Evolutionary conservation across 2,329 filamentous ascomycete species (phyloP).

Genomic region (Venturia effusa): DNA sequence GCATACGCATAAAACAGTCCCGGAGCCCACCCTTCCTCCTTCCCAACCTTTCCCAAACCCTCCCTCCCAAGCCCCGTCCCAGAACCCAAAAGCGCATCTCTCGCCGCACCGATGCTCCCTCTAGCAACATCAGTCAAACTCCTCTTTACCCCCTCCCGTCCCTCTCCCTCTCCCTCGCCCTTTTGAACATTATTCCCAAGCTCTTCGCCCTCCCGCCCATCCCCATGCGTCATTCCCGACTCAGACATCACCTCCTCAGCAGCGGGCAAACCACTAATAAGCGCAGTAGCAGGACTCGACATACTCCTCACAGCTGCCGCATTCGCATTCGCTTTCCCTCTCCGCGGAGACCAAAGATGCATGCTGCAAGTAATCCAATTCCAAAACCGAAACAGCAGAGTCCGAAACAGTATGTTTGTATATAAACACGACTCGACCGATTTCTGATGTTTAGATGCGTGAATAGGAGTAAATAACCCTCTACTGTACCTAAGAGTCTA

Average conservation of each 20-base stretch:
- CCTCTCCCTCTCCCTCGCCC: background rate
- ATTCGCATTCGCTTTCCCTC: background rate
- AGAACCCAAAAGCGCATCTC: background rate
- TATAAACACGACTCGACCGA: too few relatives aligned
- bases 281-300: background rate
- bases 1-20: conserved; percentile 10
- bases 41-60: background rate
- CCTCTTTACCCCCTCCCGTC: background rate
- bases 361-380: background rate
- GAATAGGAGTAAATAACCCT: too few relatives aligned
- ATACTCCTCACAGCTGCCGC: conserved; percentile 1
- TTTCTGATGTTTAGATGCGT: too few relatives aligned
- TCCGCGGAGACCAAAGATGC: conserved; percentile 4
- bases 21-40: conserved; percentile 2
- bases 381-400: too few relatives aligned
- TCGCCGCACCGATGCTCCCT: background rate
- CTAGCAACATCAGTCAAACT: background rate
- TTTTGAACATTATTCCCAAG: too few relatives aligned
- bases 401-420: too few relatives aligned
- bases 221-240: too few relatives aligned
- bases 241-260: too few relatives aligned
- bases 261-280: background rate
- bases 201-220: background rate
- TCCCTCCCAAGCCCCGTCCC: too few relatives aligned
- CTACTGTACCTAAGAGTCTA: too few relatives aligned